Evolutionary conservation across 31 red algal species (phyloP).

Genomic region (Endocladia muricata): DNA sequence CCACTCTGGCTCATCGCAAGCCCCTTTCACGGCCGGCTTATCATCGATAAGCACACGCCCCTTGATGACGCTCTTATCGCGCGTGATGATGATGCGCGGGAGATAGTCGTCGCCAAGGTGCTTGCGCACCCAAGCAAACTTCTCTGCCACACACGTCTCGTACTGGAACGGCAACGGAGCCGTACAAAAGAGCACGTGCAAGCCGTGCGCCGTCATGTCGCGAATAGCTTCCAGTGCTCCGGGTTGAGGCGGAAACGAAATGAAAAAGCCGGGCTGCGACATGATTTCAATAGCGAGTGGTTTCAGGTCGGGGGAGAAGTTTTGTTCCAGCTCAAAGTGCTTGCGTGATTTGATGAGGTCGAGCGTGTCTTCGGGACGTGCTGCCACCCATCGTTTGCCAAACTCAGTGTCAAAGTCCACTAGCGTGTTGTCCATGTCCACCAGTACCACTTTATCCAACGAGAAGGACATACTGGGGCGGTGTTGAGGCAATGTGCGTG

Average conservation of each 20-base stretch:
- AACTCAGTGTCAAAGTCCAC: conserved; percentile 90
- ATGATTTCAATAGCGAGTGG: conserved; percentile 74
- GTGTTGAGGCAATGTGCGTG: no score
- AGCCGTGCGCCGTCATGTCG: conserved; percentile 65
- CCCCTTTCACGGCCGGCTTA: conserved; percentile 78
- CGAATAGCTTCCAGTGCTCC: conserved; percentile 60
- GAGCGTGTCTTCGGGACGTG: conserved; percentile 40
- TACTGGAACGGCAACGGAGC: conserved; percentile 91
- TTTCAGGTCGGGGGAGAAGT: conserved; percentile 60
- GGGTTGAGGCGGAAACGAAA: conserved; percentile 63
- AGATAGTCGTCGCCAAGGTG: conserved; percentile 86
- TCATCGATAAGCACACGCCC: conserved; percentile 90
- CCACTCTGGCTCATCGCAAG: conserved; percentile 79
- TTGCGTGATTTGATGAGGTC: conserved; percentile 57
- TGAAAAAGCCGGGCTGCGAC: conserved; percentile 80
- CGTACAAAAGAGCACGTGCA: conserved; percentile 85
- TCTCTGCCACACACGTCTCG: conserved; percentile 87
- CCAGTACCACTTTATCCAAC: conserved; percentile 60
- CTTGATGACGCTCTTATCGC: conserved; percentile 87
- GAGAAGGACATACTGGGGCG: neutral
- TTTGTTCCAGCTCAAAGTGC: conserved; percentile 93
- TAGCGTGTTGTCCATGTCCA: conserved; percentile 98
- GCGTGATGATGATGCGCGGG: conserved; percentile 72
- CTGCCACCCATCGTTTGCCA: conserved; percentile 66
- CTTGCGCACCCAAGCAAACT: conserved; percentile 85